phyloP scores from a whole-genome alignment of 768 basidiomycete species.

The Strobilomyces confusus region DNA sequence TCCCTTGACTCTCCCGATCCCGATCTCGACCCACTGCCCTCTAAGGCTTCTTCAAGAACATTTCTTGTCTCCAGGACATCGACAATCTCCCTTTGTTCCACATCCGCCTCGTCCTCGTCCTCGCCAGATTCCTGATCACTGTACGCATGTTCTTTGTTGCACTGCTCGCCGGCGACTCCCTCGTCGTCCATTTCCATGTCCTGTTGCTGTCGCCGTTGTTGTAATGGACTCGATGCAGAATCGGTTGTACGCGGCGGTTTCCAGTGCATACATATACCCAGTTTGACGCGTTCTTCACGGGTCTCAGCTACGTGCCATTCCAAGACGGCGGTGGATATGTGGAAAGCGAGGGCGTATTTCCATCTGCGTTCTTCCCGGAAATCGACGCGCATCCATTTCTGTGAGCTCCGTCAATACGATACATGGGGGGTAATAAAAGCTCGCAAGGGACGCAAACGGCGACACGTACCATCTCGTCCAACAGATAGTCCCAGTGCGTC shows the following conservation, averaged over 20 bases:
- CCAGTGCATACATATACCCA: slow-evolving; percentile 70
- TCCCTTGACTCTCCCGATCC: slow-evolving; percentile 33
- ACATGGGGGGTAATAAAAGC: neutral
- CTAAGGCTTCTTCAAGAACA: slow-evolving; percentile 57
- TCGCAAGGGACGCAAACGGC: neutral
- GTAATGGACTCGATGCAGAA: slow-evolving; percentile 3
- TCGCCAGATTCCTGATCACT: slow-evolving; percentile 44
- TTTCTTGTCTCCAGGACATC: slow-evolving; percentile 55
- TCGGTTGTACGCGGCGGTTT: slow-evolving; percentile 41
- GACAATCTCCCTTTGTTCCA: slow-evolving; percentile 49
- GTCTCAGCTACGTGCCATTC: slow-evolving; percentile 81
- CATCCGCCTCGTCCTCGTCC: slow-evolving; percentile 58
- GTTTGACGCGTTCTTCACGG: slow-evolving; percentile 56
- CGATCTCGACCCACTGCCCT: slow-evolving; percentile 28
- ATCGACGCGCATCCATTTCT: slow-evolving; percentile 98
- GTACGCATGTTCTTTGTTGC: slow-evolving; percentile 22
- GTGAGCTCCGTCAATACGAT: slow-evolving; percentile 8
- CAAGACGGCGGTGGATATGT: slow-evolving; percentile 74
- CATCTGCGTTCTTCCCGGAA: slow-evolving; percentile 92
- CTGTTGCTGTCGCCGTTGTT: slow-evolving; percentile 33
- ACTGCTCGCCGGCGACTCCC: slow-evolving; percentile 14
- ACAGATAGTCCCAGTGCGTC: slow-evolving; percentile 91
- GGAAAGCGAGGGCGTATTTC: slow-evolving; percentile 84
- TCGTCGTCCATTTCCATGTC: slow-evolving; percentile 32
- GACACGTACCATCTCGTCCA: slow-evolving; percentile 88